Conservation (phyloP, 225 moss, liverwort and hornwort species). For the Sphagnum tenellum region DNA sequence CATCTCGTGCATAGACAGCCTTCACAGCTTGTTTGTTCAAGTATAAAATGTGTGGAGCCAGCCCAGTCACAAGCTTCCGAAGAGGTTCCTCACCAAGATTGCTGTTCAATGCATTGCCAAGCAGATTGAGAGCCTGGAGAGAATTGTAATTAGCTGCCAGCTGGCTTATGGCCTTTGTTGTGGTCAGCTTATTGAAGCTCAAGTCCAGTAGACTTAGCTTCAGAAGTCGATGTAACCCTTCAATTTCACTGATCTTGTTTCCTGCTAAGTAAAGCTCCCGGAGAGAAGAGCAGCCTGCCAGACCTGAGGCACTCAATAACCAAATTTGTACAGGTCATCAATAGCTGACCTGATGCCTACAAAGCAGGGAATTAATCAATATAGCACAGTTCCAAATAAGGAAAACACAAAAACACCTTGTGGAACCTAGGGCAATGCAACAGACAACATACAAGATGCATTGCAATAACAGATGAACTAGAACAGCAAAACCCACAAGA, state of each 20-base stretch:
- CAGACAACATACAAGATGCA: not conserved
- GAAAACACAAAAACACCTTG: too few relatives aligned
- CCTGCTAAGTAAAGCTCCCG: slow-evolving; percentile 69
- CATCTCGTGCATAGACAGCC: slow-evolving; percentile 59
- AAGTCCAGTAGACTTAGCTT: slow-evolving; percentile 73
- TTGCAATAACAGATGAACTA: too few relatives aligned
- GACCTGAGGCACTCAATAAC: slow-evolving; percentile 22
- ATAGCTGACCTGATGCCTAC: too few relatives aligned
- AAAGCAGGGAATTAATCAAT: too few relatives aligned
- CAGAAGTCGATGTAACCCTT: slow-evolving; percentile 74
- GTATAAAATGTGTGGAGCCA: slow-evolving; percentile 72
- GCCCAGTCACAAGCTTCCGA: slow-evolving; percentile 51
- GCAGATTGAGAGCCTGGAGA: slow-evolving; percentile 69
- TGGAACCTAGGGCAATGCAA: not conserved
- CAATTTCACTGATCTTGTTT: slow-evolving; percentile 91
- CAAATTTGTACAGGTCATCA: not conserved
- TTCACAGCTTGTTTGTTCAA: slow-evolving; percentile 81
- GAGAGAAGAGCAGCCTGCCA: slow-evolving; percentile 73
- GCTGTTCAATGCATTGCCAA: slow-evolving; percentile 69
- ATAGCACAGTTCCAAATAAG: too few relatives aligned
- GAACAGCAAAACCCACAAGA: too few relatives aligned
- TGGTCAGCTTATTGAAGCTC: slow-evolving; percentile 71
- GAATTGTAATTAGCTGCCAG: slow-evolving; percentile 87
- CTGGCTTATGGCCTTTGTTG: slow-evolving; percentile 64
- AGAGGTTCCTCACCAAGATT: slow-evolving; percentile 79